Base-by-base conservation (phyloP, 805 yeast genomes). In the Cyberlindnera mississippiensis region DNA sequence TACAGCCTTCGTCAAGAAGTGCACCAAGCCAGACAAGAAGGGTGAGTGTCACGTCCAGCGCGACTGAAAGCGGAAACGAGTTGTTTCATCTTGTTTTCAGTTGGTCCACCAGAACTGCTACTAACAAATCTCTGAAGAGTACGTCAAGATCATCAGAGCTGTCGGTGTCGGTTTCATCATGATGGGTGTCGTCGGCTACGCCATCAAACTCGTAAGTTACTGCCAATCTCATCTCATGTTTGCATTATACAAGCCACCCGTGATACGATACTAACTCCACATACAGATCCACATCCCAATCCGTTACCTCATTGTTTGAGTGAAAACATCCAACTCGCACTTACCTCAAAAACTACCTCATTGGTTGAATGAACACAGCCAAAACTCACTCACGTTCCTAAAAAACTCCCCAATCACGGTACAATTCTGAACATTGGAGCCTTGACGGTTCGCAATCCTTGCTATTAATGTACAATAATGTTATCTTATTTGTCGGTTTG, bases 151-250 rank as follows among this genome's bases (percentile, higher is more conserved):
- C 61, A 77, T 93, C 51, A 85, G 93, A 68, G 97, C 97, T 40
- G 98, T 91, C 40, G 98, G 98, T 58, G 75, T 90, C 50, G 99
- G 99, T 54, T 91, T 91, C 69, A 72, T 91, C 56, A 91, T 91
- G 79, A 93, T 91, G 90, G 99, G 99, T 61, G 84, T 87, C 58
- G 95, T 93, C 60, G 99, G 99, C 44, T 91, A 89, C 70, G 85
- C 82, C 60, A 93, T 93, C 69, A 91, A 91, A 71, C 78, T 91
- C 59, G 73, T 67, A 54, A 43, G 66, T 60, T n/a, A n/a, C n/a
- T n/a, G n/a, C 6, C 16, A 18, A 16, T 20, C 13, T 17, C 16
- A 17, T 15, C 26, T 11, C 29, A 27, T 11, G 18, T 24, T 4
- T 11, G 34, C 33, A 26, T n/a, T 12, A n/a, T 12, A 20, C 24